These are phyloP conservation scores for Combretum micranthum DNA, from an alignment of 345 rosid genomes.

Conservation along the genomic window DNA sequence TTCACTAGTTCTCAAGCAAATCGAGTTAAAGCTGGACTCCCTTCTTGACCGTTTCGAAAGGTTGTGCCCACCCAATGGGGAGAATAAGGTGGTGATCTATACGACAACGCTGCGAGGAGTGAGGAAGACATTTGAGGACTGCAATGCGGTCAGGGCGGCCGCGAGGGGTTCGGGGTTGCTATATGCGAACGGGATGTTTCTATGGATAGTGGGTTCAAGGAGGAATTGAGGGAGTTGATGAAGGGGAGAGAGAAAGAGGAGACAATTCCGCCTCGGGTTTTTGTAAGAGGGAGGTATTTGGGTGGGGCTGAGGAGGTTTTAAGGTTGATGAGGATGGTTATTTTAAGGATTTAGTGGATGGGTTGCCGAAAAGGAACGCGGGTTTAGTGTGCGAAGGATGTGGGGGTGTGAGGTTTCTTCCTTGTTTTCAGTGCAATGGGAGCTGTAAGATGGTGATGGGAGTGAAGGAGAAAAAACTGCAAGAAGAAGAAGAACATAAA, in stretches of 20 bases:
- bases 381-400: conserved; percentile 55
- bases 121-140: conserved; percentile 74
- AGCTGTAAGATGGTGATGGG: conserved; percentile 49
- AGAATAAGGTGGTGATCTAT: conserved; percentile 57
- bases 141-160: conserved; percentile 55
- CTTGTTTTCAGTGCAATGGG: conserved; percentile 72
- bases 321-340: conserved; percentile 60
- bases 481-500: conserved; percentile 1
- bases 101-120: conserved; percentile 75
- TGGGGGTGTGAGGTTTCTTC: conserved; percentile 63
- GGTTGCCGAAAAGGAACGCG: conserved; percentile 36
- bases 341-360: conserved; percentile 46
- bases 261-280: conserved; percentile 59
- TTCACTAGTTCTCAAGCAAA: not conserved
- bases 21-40: not conserved
- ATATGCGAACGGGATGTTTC: conserved; percentile 74
- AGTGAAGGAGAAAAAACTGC: conserved; percentile 1
- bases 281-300: conserved; percentile 67
- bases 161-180: conserved; percentile 45
- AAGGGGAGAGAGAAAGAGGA: conserved; percentile 22
- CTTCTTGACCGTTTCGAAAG: conserved; percentile 22
- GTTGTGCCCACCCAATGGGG: conserved; percentile 57
- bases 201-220: conserved; percentile 67
- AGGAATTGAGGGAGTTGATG: conserved; percentile 50
- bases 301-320: conserved; percentile 85